Evolutionary conservation across 2,329 filamentous ascomycete species (phyloP), one percentile per base, ranked within the genome.

Genomic region (Epichloe festucae): DNA sequence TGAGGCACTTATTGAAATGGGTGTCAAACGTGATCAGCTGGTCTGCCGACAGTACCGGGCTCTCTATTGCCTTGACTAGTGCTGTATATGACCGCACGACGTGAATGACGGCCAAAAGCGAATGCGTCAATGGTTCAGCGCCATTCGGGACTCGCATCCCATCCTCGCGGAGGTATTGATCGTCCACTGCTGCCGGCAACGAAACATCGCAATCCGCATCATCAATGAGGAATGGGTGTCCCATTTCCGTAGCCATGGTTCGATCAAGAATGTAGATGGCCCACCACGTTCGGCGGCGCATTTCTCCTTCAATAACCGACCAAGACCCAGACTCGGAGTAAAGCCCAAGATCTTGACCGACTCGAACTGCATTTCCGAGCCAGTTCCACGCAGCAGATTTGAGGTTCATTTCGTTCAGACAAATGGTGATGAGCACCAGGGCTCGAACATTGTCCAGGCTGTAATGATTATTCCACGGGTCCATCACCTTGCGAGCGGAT

Each of bases 231-330:
- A 87, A 79, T 0, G 91, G 89, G 48, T 85, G 82, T 8, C 88
- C 87, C 36, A 89, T 75, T 63, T 95, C 90, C 12, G 95, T 73
- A 0, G 89, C 83, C 48, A 94, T 71, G 27, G 87, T 77, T 55
- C 89, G 81, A 69, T 98, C 93, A 70, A 90, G 82, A 44, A 89
- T 81, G 67, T 97, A 97, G 52, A 95, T 80, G 14, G 87, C 82
- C 89, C 93, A 98, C 91, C 91, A 98, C 2, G 93, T 80, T 51
- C 90, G 78, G 54, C 87, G 81, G 51, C 90, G 81, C 81, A 91
- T 89, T 67, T 97, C 91, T 11, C 79, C 79, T 60, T 95, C 89
- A 14, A 95, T 73, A 1, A 82, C 75, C 2, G 85, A 77, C 76
- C 84, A 89, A 0, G 82, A 76, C 0, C 84, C 84, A 1, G 80